These are phyloP conservation scores for Cystobasidiaceae sp. DNA, from an alignment of 1,284 basidiomycete genomes.

Conservation along the genomic window DNA sequence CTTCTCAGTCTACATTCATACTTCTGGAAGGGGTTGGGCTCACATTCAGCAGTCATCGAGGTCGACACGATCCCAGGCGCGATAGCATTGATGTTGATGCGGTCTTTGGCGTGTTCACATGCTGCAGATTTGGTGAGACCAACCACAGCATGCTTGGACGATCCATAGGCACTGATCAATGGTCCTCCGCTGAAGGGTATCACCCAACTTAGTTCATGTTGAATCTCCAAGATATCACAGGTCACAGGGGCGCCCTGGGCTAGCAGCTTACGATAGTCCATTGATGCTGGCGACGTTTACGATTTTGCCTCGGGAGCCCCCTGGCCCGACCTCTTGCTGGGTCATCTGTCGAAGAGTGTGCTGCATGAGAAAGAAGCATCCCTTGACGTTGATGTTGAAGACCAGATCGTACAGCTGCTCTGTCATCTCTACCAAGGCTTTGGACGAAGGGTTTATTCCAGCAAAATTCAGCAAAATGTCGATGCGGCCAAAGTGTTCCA, in stretches of 20 bases:
- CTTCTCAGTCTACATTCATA: background rate
- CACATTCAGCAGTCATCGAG: constrained; percentile 23
- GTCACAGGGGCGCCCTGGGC: too few relatives aligned
- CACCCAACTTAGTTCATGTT: background rate
- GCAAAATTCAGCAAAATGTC: constrained; percentile 25
- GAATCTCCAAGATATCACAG: too few relatives aligned
- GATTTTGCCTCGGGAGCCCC: constrained; percentile 18
- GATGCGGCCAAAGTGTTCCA: constrained; percentile 7
- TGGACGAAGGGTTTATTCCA: constrained; percentile 17
- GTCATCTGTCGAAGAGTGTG: constrained; percentile 19
- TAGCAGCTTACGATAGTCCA: constrained; percentile 5
- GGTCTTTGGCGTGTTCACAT: constrained; percentile 21
- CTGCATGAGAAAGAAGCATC: constrained; percentile 24
- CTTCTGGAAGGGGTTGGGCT: background rate
- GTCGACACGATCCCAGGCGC: constrained; percentile 22
- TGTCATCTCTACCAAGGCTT: constrained; percentile 1
- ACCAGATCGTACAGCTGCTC: constrained; percentile 20
- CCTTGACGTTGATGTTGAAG: constrained; percentile 22
- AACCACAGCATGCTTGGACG: constrained; percentile 20
- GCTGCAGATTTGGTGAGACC: constrained; percentile 15
- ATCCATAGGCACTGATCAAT: constrained; percentile 17
- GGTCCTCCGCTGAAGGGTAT: constrained; percentile 8
- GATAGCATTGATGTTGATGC: constrained; percentile 22
- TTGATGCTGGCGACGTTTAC: constrained; percentile 25
- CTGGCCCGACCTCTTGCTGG: constrained; percentile 4